These are phyloP conservation scores for Alternaria brassicicola DNA, from an alignment of 2,329 filamentous ascomycete species.

Conservation along the genomic window DNA sequence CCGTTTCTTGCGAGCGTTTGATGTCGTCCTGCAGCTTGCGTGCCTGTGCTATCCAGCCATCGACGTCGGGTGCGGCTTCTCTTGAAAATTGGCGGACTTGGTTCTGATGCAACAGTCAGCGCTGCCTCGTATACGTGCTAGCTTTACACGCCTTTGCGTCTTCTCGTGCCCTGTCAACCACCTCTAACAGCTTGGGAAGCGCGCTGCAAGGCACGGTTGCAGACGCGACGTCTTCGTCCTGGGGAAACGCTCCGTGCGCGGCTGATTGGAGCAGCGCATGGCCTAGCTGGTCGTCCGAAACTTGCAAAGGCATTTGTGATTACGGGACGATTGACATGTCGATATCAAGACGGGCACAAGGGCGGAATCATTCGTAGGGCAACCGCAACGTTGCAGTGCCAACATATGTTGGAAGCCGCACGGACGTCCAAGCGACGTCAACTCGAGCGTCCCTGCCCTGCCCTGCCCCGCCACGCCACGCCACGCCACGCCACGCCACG, in stretches of 20 bases:
- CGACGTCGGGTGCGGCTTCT: conserved; percentile 78
- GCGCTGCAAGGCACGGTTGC: conserved; percentile 57
- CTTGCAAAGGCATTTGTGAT: conserved; percentile 36
- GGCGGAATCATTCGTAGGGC: background rate
- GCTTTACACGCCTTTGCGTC: conserved; percentile 56
- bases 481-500: too few species aligned
- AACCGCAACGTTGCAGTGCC: conserved; percentile 7
- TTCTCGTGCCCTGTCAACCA: conserved; percentile 59
- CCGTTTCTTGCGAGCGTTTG: conserved; percentile 76
- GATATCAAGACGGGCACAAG: background rate
- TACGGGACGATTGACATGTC: conserved; percentile 25
- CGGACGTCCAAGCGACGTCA: conserved; percentile 17
- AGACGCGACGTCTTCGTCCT: conserved; percentile 61
- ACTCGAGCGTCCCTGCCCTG: conserved; percentile 15
- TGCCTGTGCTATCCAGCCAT: conserved; percentile 84
- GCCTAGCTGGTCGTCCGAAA: conserved; percentile 54
- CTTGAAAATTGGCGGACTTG: conserved; percentile 79
- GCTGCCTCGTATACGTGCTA: too few species aligned
- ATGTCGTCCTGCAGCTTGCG: conserved; percentile 87
- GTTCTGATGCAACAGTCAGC: conserved; percentile 52
- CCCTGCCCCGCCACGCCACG: too few species aligned
- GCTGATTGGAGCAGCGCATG: conserved; percentile 70
- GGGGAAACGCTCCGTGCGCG: conserved; percentile 61
- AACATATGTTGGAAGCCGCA: conserved; percentile 8
- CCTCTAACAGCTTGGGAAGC: conserved; percentile 57